Conservation (phyloP, 73 alveolate species). For the Paramecium primaurelia region DNA sequence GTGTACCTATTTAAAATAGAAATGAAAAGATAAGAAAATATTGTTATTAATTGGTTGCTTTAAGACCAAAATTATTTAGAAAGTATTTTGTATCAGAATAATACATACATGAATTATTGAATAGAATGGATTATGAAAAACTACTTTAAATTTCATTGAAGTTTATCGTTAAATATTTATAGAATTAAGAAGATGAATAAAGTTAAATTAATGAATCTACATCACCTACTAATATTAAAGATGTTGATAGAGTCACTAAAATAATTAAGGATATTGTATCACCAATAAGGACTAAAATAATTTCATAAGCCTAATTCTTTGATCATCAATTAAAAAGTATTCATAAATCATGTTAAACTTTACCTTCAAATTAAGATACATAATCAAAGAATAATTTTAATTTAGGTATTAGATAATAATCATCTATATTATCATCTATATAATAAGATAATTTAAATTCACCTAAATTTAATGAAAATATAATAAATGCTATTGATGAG, state of each 20-base stretch:
- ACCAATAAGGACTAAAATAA: background rate
- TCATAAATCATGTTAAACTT: background rate
- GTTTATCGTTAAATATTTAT: constrained; percentile 5
- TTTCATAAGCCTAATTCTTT: background rate
- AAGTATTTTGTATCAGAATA: constrained; percentile 16
- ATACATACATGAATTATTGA: background rate
- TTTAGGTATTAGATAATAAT: background rate
- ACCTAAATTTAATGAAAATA: constrained; percentile 27
- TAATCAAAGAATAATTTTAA: background rate
- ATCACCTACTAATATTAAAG: background rate
- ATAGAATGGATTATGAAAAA: background rate
- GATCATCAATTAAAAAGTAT: background rate
- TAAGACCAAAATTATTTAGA: background rate
- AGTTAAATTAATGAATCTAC: background rate
- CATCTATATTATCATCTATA: background rate
- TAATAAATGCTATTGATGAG: background rate
- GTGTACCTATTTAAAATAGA: background rate
- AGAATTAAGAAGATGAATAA: background rate
- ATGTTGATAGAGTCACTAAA: background rate
- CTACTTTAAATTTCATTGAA: background rate
- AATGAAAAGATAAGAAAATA: background rate
- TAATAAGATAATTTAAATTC: background rate
- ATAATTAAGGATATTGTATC: constrained; percentile 8
- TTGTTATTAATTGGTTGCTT: background rate
- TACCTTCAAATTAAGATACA: background rate